Evolutionary conservation across 805 yeast genomes (phyloP).

Genomic region (Yarrowia keelungensis): DNA sequence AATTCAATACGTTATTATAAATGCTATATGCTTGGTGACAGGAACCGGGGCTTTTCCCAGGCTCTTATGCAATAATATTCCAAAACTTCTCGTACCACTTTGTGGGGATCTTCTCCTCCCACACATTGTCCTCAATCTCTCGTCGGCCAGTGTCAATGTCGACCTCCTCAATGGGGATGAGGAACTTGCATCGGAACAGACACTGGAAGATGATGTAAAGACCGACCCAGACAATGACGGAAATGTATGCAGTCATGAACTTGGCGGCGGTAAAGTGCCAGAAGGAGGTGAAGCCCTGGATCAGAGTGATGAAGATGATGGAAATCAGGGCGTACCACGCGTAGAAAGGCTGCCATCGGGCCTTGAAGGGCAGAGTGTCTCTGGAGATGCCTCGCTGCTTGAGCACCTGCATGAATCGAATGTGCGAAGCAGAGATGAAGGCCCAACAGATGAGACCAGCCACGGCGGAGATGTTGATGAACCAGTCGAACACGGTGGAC

Average conservation of each 20-base stretch:
- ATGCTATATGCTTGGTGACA: constrained; percentile 24
- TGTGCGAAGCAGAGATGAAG: constrained; percentile 69
- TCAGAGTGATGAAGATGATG: constrained; percentile 62
- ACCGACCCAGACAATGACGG: constrained; percentile 65
- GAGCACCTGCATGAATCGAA: constrained; percentile 71
- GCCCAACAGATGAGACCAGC: constrained; percentile 80
- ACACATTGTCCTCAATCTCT: constrained; percentile 63
- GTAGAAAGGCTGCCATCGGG: constrained; percentile 68
- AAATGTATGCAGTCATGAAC: constrained; percentile 76
- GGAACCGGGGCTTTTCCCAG: neutral
- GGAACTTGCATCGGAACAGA: constrained; percentile 40
- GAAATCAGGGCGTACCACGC: constrained; percentile 69
- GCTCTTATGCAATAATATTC: constrained; percentile 29
- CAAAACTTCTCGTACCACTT: constrained; percentile 41
- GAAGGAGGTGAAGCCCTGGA: constrained; percentile 77
- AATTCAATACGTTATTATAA: constrained; percentile 11
- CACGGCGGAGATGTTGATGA: constrained; percentile 78
- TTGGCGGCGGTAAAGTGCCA: constrained; percentile 59
- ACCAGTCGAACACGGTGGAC: constrained; percentile 51
- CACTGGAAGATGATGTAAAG: constrained; percentile 58
- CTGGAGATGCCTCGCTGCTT: constrained; percentile 68
- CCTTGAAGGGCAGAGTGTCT: constrained; percentile 76
- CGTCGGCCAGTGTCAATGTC: constrained; percentile 75
- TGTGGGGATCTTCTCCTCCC: constrained; percentile 54
- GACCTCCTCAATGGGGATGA: constrained; percentile 53